These are phyloP conservation scores for Suillus luteus DNA, from an alignment of 768 basidiomycete species.

Conservation along the genomic window DNA sequence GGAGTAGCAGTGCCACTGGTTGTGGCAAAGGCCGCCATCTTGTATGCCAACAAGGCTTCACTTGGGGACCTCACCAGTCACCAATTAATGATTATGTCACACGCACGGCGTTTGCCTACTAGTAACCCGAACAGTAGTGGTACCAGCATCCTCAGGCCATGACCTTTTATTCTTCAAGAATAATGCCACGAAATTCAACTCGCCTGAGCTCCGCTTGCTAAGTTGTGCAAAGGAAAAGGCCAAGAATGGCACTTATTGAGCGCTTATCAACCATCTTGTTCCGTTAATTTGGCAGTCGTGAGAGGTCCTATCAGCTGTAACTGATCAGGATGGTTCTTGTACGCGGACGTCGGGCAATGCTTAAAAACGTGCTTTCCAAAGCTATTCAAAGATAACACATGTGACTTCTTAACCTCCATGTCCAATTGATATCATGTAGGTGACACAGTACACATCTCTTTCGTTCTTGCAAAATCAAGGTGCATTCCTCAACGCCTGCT, in stretches of 20 bases:
- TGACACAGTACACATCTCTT: neutral
- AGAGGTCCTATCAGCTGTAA: neutral
- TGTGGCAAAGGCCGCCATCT: neutral
- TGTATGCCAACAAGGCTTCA: neutral
- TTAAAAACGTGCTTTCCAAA: neutral
- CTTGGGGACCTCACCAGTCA: conserved; percentile 12
- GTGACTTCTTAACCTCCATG: neutral
- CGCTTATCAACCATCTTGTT: neutral
- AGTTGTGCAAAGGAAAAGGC: neutral
- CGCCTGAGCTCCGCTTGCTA: neutral
- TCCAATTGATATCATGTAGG: neutral
- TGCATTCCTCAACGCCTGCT: conserved; percentile 37
- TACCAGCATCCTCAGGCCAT: neutral
- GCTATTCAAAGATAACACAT: neutral
- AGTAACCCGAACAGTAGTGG: neutral
- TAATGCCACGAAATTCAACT: neutral
- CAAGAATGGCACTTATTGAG: neutral
- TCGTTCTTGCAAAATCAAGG: conserved; percentile 8
- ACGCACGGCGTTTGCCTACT: neutral
- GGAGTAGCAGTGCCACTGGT: neutral
- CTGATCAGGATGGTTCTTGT: neutral
- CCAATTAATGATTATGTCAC: neutral
- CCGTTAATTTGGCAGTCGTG: neutral
- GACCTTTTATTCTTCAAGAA: neutral
- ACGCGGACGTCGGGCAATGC: neutral